Evolutionary conservation across 2,329 filamentous ascomycete species (phyloP), one percentile per base, ranked within the genome.

Genomic region (Pyrenochaeta sp.): DNA sequence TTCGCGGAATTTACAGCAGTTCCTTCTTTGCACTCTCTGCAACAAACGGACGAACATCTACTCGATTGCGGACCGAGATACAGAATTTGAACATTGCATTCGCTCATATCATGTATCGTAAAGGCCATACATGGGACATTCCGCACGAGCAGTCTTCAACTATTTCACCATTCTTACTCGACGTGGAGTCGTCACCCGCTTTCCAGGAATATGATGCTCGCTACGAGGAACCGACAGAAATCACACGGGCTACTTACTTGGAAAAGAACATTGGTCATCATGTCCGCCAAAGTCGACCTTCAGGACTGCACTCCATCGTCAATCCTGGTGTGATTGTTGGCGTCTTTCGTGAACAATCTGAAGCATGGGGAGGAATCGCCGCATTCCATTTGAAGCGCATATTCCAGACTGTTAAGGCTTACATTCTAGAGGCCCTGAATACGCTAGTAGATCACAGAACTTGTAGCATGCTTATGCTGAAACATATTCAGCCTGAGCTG

Each of bases 61-160:
- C 49, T 33, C 78, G 84, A 15, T 56, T 71, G 11, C 68, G 67
- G 2, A 68, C 67, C 2, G 35, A 57, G 17, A 54, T 71, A 7
- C 63, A 70, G 18, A 67, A 71, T 33, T 57, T 71, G 31, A 70
- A 70, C 44, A 51, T 67, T 4, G 61, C 58, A 1, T 71, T 71
- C 47, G 58, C 63, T 10, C 40, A 56, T 11, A 41, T 56, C 14
- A 71, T 73, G 67, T 64, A 67, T 33, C 35, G 18, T 5, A 69
- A 66, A 50, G 68, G 69, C 3, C 66, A 71, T 49, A 62, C 49
- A 4, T 69, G 60, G 54, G 40, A 64, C 2, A 65, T 71, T 31
- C 21, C 49, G 10, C 37, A 56, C 7, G 44, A 55, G 1, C 21
- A 20, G 9, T 37, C 32, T 33, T 17, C 12, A 4, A 12, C 12